These are phyloP conservation scores for Buxus sempervirens DNA, from an alignment of 164 flowering plant genomes.

Conservation along the genomic window DNA sequence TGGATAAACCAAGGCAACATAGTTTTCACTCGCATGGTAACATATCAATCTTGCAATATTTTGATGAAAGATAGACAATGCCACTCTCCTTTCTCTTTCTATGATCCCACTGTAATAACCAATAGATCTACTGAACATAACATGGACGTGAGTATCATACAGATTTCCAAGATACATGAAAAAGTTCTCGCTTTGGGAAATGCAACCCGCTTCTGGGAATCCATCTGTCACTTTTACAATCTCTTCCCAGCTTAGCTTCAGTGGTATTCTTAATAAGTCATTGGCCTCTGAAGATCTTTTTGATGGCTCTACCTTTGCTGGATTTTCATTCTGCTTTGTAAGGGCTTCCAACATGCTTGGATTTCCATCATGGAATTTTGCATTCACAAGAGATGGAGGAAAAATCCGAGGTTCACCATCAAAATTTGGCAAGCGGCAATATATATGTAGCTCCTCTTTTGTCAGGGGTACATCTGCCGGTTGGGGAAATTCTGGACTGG, in stretches of 20 bases:
- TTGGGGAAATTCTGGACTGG: conserved; percentile 5
- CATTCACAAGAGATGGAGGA: conserved; percentile 9
- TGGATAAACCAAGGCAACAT: conserved; percentile 26
- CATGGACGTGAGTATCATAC: not conserved
- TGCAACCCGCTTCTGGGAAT: conserved; percentile 2
- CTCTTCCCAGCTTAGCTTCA: conserved; percentile 23
- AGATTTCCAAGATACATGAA: conserved; percentile 20
- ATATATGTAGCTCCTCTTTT: conserved; percentile 8
- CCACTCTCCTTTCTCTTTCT: conserved; percentile 36
- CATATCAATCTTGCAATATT: conserved; percentile 25
- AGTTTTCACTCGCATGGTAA: conserved; percentile 24
- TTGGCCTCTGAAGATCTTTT: not conserved
- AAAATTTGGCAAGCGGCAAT: not conserved
- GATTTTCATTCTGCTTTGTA: conserved; percentile 3
- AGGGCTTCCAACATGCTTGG: not conserved
- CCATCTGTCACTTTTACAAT: conserved; percentile 16
- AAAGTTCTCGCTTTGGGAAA: conserved; percentile 3
- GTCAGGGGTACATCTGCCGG: conserved; percentile 2
- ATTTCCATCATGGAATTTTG: too few relatives aligned
- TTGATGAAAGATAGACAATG: conserved; percentile 27
- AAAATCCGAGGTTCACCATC: not conserved
- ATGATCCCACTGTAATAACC: conserved; percentile 14
- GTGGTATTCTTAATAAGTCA: conserved; percentile 14
- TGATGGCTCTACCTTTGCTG: not conserved
- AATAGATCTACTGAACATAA: conserved; percentile 24